Percentiles rank a stretch among this genome's conserved stretches.
Evolutionary conservation across 345 rosid genomes (phyloP).

Genomic region (Salix suchowensis): DNA sequence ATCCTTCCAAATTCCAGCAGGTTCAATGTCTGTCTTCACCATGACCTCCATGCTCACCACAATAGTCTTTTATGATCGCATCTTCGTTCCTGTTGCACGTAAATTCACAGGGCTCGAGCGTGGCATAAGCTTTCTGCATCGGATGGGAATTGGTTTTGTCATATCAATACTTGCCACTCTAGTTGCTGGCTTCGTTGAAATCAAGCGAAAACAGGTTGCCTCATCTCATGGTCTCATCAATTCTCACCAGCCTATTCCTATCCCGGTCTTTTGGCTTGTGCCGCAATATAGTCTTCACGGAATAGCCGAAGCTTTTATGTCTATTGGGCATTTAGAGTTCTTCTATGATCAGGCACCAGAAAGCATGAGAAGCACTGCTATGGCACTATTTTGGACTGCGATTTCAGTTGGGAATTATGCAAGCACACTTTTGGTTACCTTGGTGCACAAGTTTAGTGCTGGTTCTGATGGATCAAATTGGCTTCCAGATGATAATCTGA

Average conservation of each 20-base stretch:
- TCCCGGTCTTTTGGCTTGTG: conserved; percentile 71
- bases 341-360: conserved; percentile 86
- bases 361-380: conserved; percentile 82
- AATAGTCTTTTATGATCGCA: conserved; percentile 62
- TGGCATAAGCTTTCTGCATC: conserved; percentile 66
- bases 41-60: conserved; percentile 63
- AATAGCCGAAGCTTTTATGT: conserved; percentile 81
- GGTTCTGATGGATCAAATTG: conserved; percentile 66
- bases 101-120: conserved; percentile 68
- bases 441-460: conserved; percentile 60
- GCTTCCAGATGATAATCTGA: conserved; percentile 71
- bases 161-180: conserved; percentile 70
- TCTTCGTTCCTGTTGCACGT: conserved; percentile 53
- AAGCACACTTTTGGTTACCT: conserved; percentile 64
- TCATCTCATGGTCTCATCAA: conserved; percentile 30
- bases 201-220: conserved; percentile 55
- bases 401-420: conserved; percentile 63
- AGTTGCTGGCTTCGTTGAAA: conserved; percentile 67
- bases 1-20: conserved; percentile 74
- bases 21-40: conserved; percentile 86
- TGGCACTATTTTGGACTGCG: conserved; percentile 68
- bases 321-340: conserved; percentile 78
- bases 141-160: conserved; percentile 82
- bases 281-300: conserved; percentile 83
- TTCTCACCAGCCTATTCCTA: conserved; percentile 42